A percentile compares a stretch with the other conserved stretches of the same genome.
Evolutionary conservation across 345 rosid genomes (phyloP).

Genomic region (Zanthoxylum bungeanum): DNA sequence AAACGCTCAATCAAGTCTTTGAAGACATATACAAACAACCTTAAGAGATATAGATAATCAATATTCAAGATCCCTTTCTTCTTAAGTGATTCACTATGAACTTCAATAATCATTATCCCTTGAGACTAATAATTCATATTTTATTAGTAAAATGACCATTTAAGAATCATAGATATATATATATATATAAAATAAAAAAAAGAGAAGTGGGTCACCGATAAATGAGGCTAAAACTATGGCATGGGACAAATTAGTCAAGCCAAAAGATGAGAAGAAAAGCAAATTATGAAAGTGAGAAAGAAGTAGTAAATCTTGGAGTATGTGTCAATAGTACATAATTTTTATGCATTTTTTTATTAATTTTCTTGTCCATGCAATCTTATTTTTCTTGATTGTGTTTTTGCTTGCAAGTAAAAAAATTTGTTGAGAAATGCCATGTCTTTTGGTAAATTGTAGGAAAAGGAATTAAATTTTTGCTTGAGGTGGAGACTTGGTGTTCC

Average conservation of each 20-base stretch:
- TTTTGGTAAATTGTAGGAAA: conserved; percentile 18
- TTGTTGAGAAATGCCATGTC: neutral
- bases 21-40: neutral
- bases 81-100: neutral
- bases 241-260: neutral
- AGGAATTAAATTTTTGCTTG: conserved; percentile 34
- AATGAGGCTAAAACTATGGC: conserved; percentile 2
- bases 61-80: neutral
- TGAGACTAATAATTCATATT: neutral
- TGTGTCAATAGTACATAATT: neutral
- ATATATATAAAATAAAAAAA: neutral
- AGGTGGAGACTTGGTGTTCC: conserved; percentile 23
- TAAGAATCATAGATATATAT: neutral
- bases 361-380: neutral
- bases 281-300: conserved; percentile 1
- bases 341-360: neutral
- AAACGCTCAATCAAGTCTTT: too few species aligned
- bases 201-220: neutral
- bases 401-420: neutral
- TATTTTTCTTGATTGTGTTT: neutral
- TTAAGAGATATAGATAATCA: neutral
- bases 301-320: neutral
- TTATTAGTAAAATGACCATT: neutral
- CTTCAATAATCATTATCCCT: neutral
- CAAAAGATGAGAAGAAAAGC: neutral